These are phyloP conservation scores for Colletotrichum zoysiae DNA, from an alignment of 2,329 filamentous ascomycete species.

Conservation along the genomic window DNA sequence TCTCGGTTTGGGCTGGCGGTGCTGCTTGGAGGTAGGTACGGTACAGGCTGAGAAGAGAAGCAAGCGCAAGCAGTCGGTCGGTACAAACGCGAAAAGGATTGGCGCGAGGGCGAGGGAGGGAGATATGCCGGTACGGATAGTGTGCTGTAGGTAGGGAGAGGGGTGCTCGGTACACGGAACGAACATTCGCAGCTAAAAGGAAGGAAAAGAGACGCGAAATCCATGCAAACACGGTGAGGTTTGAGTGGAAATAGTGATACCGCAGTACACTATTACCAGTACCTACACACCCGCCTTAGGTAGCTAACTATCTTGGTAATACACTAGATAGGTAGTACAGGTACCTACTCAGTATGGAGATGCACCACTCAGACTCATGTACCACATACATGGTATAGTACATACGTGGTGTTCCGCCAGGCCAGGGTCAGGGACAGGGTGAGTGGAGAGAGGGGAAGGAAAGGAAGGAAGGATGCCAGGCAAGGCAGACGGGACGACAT, in stretches of 20 bases:
- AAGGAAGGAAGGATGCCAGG: constrained; percentile 4
- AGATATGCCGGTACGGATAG: constrained; percentile 1
- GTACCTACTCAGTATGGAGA: neutral
- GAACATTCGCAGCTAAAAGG: constrained; percentile 23
- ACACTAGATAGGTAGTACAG: too few relatives aligned
- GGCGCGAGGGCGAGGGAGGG: neutral
- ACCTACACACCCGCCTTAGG: too few relatives aligned
- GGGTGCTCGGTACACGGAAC: neutral
- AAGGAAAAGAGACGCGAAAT: constrained; percentile 16
- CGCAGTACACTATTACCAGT: too few relatives aligned
- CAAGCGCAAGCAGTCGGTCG: neutral
- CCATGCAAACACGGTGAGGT: constrained; percentile 14
- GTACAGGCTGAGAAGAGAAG: constrained; percentile 1
- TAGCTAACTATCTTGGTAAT: too few relatives aligned
- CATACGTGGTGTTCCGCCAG: neutral
- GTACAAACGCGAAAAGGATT: constrained; percentile 6
- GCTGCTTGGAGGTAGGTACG: neutral
- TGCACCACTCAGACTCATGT: neutral
- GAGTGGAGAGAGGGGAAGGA: neutral
- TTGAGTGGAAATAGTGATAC: constrained; percentile 1
- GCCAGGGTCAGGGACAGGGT: constrained; percentile 4
- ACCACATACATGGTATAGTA: too few relatives aligned
- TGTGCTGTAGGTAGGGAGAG: neutral
- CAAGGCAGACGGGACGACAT: constrained; percentile 10
- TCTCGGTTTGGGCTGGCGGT: constrained; percentile 5